Evolutionary conservation across 2,329 filamentous ascomycete genomes (phyloP).

Genomic region (Calcarisporium arbuscula): DNA sequence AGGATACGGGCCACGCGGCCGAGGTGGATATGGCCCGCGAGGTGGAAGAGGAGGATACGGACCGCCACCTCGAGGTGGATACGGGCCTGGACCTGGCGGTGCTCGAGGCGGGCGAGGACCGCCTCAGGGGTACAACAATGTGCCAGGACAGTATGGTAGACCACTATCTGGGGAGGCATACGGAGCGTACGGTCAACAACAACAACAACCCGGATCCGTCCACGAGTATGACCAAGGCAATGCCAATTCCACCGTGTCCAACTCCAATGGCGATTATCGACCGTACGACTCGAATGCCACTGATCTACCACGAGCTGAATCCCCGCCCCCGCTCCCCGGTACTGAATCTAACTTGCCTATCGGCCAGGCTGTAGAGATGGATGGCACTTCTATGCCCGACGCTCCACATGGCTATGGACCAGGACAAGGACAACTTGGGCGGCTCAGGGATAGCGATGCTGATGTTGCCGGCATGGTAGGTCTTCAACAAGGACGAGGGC

Average conservation of each 20-base stretch:
- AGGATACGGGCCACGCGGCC: slow-evolving; percentile 35
- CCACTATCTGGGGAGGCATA: slow-evolving; percentile 32
- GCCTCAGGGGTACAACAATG: slow-evolving; percentile 33
- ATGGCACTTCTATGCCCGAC: too few relatives aligned
- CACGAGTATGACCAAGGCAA: slow-evolving; percentile 22
- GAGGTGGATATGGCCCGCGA: slow-evolving; percentile 37
- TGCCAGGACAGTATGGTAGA: slow-evolving; percentile 29
- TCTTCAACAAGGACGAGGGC: slow-evolving; percentile 51
- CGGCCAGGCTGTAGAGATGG: slow-evolving; percentile 74
- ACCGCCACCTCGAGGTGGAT: slow-evolving; percentile 23
- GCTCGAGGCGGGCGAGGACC: slow-evolving; percentile 25
- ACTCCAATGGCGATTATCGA: slow-evolving; percentile 31
- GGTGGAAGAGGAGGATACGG: slow-evolving; percentile 27
- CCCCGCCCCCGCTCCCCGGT: slow-evolving; percentile 53
- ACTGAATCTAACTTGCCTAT: slow-evolving; percentile 23
- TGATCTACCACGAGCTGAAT: slow-evolving; percentile 54
- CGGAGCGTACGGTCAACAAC: slow-evolving; percentile 27
- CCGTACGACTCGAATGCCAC: slow-evolving; percentile 38
- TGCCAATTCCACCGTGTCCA: slow-evolving; percentile 29
- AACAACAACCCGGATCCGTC: slow-evolving; percentile 28
- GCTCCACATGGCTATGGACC: too few relatives aligned
- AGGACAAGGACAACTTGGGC: slow-evolving; percentile 41
- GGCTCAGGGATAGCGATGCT: slow-evolving; percentile 57
- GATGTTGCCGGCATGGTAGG: slow-evolving; percentile 71
- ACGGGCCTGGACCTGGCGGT: slow-evolving; percentile 16